Evolutionary conservation across 345 rosid species (phyloP).

Genomic region (Geranium rotundifolium): DNA sequence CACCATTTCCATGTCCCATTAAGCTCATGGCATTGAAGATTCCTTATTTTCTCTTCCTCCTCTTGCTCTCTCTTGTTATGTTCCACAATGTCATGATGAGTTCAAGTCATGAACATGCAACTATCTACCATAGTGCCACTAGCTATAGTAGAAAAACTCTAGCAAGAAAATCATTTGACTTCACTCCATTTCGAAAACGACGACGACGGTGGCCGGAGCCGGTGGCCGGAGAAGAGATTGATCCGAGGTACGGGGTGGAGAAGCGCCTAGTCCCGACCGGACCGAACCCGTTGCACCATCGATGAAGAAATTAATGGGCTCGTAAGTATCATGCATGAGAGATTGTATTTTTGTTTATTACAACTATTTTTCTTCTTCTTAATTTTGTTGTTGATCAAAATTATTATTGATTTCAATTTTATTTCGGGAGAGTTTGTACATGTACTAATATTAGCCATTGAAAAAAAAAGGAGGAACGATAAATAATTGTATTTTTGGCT

Average conservation of each 20-base stretch:
- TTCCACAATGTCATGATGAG: conserved; percentile 23
- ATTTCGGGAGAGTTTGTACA: too few species aligned
- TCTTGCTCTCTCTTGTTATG: conserved; percentile 48
- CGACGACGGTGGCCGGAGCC: conserved; percentile 5
- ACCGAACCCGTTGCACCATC: conserved; percentile 88
- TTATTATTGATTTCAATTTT: too few species aligned
- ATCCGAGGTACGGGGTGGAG: conserved; percentile 72
- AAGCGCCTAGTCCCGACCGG: conserved; percentile 90
- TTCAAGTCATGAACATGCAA: conserved; percentile 10
- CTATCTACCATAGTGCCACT: conserved; percentile 10
- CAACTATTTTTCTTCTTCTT: too few species aligned
- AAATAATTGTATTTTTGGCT: too few species aligned
- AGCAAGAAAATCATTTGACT: conserved; percentile 35
- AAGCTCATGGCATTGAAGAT: conserved; percentile 41
- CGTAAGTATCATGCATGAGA: too few species aligned
- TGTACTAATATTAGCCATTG: too few species aligned
- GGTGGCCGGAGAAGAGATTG: conserved; percentile 33
- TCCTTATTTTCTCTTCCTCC: conserved; percentile 26
- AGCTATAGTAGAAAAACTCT: conserved; percentile 39
- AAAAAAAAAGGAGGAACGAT: too few species aligned
- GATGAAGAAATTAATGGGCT: conserved; percentile 17
- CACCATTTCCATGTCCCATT: conserved; percentile 21
- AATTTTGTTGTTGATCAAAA: too few species aligned
- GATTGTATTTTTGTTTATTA: too few species aligned
- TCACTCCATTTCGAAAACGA: conserved; percentile 40